Evolutionary conservation across 306 rosid species (phyloP), one percentile per base, ranked within the genome.

Genomic region (Vigna hirtella): DNA sequence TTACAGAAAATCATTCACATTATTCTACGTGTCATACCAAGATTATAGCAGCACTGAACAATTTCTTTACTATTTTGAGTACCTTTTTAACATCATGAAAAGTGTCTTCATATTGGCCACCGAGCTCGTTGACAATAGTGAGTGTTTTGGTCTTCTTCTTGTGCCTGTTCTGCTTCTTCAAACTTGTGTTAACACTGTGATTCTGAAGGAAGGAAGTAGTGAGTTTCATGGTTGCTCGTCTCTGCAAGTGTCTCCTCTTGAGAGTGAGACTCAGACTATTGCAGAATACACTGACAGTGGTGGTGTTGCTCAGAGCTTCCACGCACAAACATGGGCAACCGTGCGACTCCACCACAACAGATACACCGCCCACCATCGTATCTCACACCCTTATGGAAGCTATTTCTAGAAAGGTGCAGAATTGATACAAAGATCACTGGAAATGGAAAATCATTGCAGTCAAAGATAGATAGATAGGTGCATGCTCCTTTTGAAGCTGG

Each of bases 61-160:
- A 43, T 43, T 11, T 43, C 0, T 45, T 45, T 11, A 12, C 14
- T 45, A 45, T 12, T 11, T 45, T 11, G 1, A 45, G 5, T 79
- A 94, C 98, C 90, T 43, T 77, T 81, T 94, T 88, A 74, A 94
- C 98, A 87, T 94, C 98, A 34, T 83, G 87, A 85, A 94, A 94
- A 63, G 70, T 83, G 7, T 94, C 96, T 15, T 94, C 98, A 64
- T 94, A 94, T 48, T 94, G 98, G 38, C 98, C 98, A 24, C 85
- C 98, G 32, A 94, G 82, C 43, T 94, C 94, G 57, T 69, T 87
- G 72, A 92, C 91, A 81, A 94, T 63, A 50, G 70, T 24, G 9
- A 80, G 15, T 73, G 82, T 82, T 74, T 89, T 78, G 67, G 64
- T 81, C 82, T 88, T 83, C 36, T 57, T 15, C 36, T 57, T 57